phyloP scores from a whole-genome alignment of 2,329 filamentous ascomycete genomes.

The Cercospora sesami region DNA sequence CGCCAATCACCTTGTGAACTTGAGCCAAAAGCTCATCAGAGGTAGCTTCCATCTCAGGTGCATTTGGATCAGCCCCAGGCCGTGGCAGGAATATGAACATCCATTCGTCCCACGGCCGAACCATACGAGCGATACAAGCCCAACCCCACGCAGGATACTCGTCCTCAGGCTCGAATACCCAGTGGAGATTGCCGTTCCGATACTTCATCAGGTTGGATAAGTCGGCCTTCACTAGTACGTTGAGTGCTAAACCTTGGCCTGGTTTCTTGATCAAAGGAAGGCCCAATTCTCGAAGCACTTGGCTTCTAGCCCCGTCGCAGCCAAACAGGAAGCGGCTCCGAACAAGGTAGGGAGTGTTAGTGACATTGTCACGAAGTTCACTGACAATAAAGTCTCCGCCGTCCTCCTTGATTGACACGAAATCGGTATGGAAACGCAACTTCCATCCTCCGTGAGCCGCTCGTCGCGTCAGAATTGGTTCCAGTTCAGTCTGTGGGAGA shows the following conservation, averaged over 20 bases:
- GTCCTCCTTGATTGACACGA: slow-evolving; percentile 44
- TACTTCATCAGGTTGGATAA: slow-evolving; percentile 50
- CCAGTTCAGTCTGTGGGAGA: slow-evolving; percentile 47
- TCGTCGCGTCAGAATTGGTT: slow-evolving; percentile 45
- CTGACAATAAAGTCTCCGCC: too few species aligned
- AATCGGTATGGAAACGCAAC: slow-evolving; percentile 20
- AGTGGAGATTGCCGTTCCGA: slow-evolving; percentile 58
- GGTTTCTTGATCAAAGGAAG: slow-evolving; percentile 44
- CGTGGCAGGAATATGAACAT: slow-evolving; percentile 31
- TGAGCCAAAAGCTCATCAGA: not conserved
- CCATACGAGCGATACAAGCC: slow-evolving; percentile 48
- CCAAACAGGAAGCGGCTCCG: slow-evolving; percentile 48
- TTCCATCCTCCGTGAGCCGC: slow-evolving; percentile 43
- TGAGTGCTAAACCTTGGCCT: slow-evolving; percentile 32
- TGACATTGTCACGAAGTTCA: too few species aligned
- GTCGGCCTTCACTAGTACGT: slow-evolving; percentile 49
- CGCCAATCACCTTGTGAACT: slow-evolving; percentile 48
- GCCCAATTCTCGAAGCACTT: slow-evolving; percentile 45
- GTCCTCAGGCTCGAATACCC: slow-evolving; percentile 42
- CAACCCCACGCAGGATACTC: slow-evolving; percentile 1
- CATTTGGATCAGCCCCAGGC: slow-evolving; percentile 20
- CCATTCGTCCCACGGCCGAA: slow-evolving; percentile 63
- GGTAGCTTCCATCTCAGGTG: not conserved
- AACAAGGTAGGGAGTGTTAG: too few species aligned
- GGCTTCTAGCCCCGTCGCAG: slow-evolving; percentile 52